Conservation (phyloP, 2,329 filamentous ascomycete genomes). For the Diaporthe vexans region DNA sequence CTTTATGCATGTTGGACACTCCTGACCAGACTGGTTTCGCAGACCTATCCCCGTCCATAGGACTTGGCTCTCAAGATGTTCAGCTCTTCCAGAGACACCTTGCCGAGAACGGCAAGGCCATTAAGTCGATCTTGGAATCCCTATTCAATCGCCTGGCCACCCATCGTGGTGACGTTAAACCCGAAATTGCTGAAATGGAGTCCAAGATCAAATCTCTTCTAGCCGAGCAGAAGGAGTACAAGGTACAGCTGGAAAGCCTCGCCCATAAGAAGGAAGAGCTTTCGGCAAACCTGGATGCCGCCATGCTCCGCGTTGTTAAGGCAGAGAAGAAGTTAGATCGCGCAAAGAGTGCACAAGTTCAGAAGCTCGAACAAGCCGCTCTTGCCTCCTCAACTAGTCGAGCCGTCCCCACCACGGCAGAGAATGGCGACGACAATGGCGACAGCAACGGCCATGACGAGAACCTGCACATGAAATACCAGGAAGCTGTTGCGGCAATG, state of each 20-base stretch:
- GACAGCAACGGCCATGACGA: slow-evolving; percentile 70
- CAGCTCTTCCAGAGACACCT: slow-evolving; percentile 87
- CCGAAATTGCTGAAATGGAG: slow-evolving; percentile 81
- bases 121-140: slow-evolving; percentile 79
- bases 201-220: slow-evolving; percentile 81
- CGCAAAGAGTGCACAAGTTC: slow-evolving; percentile 87
- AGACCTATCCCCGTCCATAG: slow-evolving; percentile 71
- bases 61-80: slow-evolving; percentile 73
- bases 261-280: slow-evolving; percentile 86
- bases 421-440: slow-evolving; percentile 66
- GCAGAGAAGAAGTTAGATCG: slow-evolving; percentile 96
- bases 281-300: slow-evolving; percentile 87
- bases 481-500: slow-evolving; percentile 81
- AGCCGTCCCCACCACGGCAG: slow-evolving; percentile 59
- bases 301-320: slow-evolving; percentile 91
- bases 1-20: slow-evolving; percentile 34
- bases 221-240: slow-evolving; percentile 84
- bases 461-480: slow-evolving; percentile 81
- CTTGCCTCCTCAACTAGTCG: slow-evolving; percentile 74
- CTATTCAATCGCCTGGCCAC: slow-evolving; percentile 73
- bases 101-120: slow-evolving; percentile 79
- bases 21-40: slow-evolving; percentile 49
- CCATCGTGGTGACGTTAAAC: slow-evolving; percentile 68
- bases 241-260: slow-evolving; percentile 81
- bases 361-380: slow-evolving; percentile 92